Base-by-base conservation (phyloP, 2,329 filamentous ascomycete genomes). In the Monilinia fructicola region DNA sequence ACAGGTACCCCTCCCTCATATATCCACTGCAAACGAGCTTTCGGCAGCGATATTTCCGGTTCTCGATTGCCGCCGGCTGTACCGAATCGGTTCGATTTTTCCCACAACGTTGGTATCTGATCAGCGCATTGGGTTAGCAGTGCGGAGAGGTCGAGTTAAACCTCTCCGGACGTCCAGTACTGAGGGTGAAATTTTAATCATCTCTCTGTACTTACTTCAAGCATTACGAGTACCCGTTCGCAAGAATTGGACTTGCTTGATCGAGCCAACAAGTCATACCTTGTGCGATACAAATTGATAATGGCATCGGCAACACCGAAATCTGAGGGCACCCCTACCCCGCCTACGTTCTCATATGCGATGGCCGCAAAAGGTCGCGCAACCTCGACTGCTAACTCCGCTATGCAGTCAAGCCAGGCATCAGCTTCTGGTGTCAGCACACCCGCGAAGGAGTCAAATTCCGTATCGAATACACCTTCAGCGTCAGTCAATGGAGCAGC, bases 281-380 rank as follows among this genome's bases (percentile, higher is more conserved):
- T 42, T 35, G 38, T 61, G 64, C 60, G 54, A 61, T 61, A 50
- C 31, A 50, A 50, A 50, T 59, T 69, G 70, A 77, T 69, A 69
- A 83, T 83, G 82, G 78, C 78, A 70, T 75, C 79, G 56, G 74
- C 75, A 67, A 73, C 76, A 65, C 75, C 74, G 65, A 78, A 75
- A 71, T 70, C 76, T 26, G 75, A 81, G 60, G 69, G 69, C 63
- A 59, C 70, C 58, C 67, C 74, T 59, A 70, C 71, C 62, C 76
- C 85, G 70, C 82, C 86, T 69, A 82, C 86, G 44, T 97, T 97
- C 78, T 97, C 94, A 68, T 98, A 98, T 79, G 94, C 94, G 74
- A 93, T 97, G 84, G 94, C 94, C 76, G 94, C 94, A 68, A 95
- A 95, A 79, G 92, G 93, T 75, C 85, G 90, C 74, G 68, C 70